Base-by-base conservation (phyloP, 306 rosid species). In the Begonia masoniana region DNA sequence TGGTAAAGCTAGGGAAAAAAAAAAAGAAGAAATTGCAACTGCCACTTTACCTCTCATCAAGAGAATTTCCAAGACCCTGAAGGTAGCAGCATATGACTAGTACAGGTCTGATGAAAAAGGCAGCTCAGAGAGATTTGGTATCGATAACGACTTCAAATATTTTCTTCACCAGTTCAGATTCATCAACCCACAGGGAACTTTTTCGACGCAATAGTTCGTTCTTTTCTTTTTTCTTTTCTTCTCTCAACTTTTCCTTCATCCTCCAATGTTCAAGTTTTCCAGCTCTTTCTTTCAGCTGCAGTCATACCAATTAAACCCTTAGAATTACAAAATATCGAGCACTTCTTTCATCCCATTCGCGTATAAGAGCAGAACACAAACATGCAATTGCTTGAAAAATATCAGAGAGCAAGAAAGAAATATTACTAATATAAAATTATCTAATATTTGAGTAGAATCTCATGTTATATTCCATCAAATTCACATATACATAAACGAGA, bases 211-310 rank as follows among this genome's bases (percentile, higher is more conserved):
- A 48, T 24, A 68, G 72, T 46, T 84, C 82, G 10, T 69, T 84
- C 72, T 79, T 76, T 6, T 26, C 35, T 26, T 26, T 26, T 26
- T 26, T 26, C 35, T 26, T 26, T 57, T 71, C 75, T 39, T 62
- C 74, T 47, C 76, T 73, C 49, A 0, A 66, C 50, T 66, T 68
- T 46, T 72, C 66, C 70, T 64, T 72, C 88, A 53, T 79, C 68
- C 74, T 88, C 95, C 97, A 88, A 58, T 70, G 41, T 60, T 82
- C 95, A 41, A 82, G 77, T 46, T 85, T 84, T 77, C 74, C 95
- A 4, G 68, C 76, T 74, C 84, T 75, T 68, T 88, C 97, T 76
- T 82, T 82, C 64, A 82, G 58, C 97, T 88, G 76, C 58, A 45
- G 15, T 45, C 49, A 45, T 10, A 45, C 49, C 49, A 5, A 11